Evolutionary conservation across 2,329 filamentous ascomycete genomes (phyloP), one percentile per base, ranked within the genome.

Genomic region (Aureobasidium subglaciale): DNA sequence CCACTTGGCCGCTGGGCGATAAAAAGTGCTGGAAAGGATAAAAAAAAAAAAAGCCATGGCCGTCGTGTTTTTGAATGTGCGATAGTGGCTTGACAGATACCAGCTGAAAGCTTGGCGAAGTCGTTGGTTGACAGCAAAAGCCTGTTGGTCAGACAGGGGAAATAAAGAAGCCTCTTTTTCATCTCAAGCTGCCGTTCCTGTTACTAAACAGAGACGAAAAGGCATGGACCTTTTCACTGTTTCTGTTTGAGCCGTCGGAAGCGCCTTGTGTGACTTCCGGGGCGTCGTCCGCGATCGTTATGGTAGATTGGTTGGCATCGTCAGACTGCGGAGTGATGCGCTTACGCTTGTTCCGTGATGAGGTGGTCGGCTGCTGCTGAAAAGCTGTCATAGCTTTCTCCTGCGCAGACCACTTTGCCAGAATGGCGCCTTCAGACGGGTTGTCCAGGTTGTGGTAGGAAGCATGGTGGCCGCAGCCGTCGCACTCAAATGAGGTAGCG

Each of bases 381-480:
- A n/a, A n/a, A n/a, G 4, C 30, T 18, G 32, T 16, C 18, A 27
- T 5, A 10, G 42, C n/a, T 5, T n/a, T 30, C 13, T 56, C 35
- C 25, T 56, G 41, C 8, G 61, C 59, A 41, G 71, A 69, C 77
- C 74, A 78, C 24, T 71, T 72, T 63, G 70, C 69, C 24, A 73
- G 64, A 5, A 76, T 68, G 40, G 73, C 75, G 52, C 78, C 73
- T 45, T 79, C 77, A 9, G 64, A 61, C n/a, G 70, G 67, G 56
- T 78, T 80, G 58, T 79, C 76, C 68, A 81, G 71, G 49, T 64
- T 72, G 65, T 81, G 78, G 60, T 78, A 81, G 10, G 72, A 75
- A 6, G 78, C 78, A 61, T 81, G 78, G 63, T 81, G 78, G 27
- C 64, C 66, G 60, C 78, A 81, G 46, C 78, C 78, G 63, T 81